These are phyloP conservation scores for Phyllosticta paracitricarpa DNA, from an alignment of 2,329 filamentous ascomycete genomes.

Conservation along the genomic window DNA sequence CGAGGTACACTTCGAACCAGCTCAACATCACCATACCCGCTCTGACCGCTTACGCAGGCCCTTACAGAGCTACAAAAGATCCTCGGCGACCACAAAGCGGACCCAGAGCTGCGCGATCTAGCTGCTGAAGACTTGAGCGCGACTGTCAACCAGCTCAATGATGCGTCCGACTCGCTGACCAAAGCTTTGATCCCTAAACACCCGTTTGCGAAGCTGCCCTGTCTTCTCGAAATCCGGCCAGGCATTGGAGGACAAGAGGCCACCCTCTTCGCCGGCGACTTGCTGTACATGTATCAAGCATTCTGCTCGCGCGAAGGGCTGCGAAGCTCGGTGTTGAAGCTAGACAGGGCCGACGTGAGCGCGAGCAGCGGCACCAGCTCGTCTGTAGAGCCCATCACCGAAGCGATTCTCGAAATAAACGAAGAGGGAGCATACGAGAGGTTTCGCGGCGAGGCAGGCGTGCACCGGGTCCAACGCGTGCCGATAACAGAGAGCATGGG, in stretches of 20 bases:
- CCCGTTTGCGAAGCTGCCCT: conserved; percentile 81
- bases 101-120: conserved; percentile 49
- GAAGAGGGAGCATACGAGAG: conserved; percentile 67
- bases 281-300: conserved; percentile 81
- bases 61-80: conserved; percentile 63
- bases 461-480: conserved; percentile 89
- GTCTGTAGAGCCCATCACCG: conserved; percentile 62
- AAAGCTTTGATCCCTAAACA: conserved; percentile 75
- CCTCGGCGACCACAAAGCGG: conserved; percentile 55
- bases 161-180: conserved; percentile 59
- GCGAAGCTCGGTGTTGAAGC: conserved; percentile 62
- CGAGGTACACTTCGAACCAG: conserved; percentile 33
- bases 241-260: conserved; percentile 89
- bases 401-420: conserved; percentile 79
- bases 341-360: conserved; percentile 57
- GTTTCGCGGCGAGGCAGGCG: conserved; percentile 80
- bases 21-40: neutral
- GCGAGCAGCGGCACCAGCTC: conserved; percentile 46
- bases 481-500: conserved; percentile 86
- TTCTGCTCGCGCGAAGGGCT: conserved; percentile 65
- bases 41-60: conserved; percentile 29
- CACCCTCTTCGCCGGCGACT: conserved; percentile 74
- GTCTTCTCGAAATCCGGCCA: conserved; percentile 82
- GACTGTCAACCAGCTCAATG: conserved; percentile 52
- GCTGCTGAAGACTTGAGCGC: conserved; percentile 60